Percentiles rank a stretch among this genome's conserved stretches.
Evolutionary conservation across 208 protist species (phyloP).

Genomic region (Phytomonas sp.): DNA sequence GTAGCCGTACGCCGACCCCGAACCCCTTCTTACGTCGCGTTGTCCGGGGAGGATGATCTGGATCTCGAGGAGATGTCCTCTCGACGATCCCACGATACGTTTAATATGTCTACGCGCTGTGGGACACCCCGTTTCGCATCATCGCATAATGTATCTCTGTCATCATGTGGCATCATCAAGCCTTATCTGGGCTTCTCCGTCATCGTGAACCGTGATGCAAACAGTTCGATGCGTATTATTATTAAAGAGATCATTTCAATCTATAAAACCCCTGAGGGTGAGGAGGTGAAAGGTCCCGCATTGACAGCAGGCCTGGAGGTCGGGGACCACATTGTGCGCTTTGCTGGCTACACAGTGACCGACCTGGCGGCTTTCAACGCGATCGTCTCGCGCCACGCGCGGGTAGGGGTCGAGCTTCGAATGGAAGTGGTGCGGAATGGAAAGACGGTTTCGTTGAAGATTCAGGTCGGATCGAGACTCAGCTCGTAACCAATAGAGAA

Average conservation of each 20-base stretch:
- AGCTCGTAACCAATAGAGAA: conserved; percentile 8
- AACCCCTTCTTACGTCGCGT: not conserved
- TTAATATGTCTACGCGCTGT: conserved; percentile 18
- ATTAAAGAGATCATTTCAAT: conserved; percentile 46
- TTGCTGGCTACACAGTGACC: conserved; percentile 77
- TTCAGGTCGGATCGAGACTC: conserved; percentile 20
- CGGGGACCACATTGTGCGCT: conserved; percentile 67
- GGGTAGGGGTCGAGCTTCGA: conserved; percentile 32
- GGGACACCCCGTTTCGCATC: conserved; percentile 26
- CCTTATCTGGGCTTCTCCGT: conserved; percentile 77
- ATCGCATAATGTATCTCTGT: conserved; percentile 4
- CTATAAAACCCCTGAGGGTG: conserved; percentile 32
- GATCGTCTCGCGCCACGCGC: conserved; percentile 64
- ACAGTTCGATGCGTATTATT: conserved; percentile 11
- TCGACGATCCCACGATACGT: not conserved
- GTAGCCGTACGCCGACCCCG: not conserved
- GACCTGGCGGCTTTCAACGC: conserved; percentile 81
- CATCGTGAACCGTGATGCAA: conserved; percentile 21
- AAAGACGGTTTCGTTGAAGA: conserved; percentile 18
- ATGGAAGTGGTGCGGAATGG: conserved; percentile 45
- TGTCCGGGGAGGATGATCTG: not conserved
- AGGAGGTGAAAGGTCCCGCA: conserved; percentile 38
- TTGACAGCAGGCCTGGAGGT: conserved; percentile 43
- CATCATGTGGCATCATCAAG: conserved; percentile 13
- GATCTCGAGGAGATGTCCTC: not conserved